A percentile compares a stretch with the other conserved stretches of the same genome.
These are phyloP conservation scores for Aureobasidium sp. DNA, from an alignment of 2,329 filamentous ascomycete species.

Conservation along the genomic window DNA sequence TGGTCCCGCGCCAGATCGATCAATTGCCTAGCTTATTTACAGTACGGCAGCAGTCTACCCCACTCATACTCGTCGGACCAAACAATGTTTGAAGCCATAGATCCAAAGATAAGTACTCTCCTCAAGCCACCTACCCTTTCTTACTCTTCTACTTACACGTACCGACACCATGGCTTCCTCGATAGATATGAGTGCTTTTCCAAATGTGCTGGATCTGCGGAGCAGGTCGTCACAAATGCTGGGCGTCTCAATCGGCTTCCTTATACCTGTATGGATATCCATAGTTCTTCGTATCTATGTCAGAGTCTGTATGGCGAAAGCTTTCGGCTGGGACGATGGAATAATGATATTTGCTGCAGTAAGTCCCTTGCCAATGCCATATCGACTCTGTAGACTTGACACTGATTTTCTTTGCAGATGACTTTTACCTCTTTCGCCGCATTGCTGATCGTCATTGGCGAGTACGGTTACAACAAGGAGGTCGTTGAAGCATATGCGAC, in stretches of 20 bases:
- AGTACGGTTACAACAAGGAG: neutral
- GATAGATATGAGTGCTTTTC: neutral
- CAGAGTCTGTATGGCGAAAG: constrained; percentile 9
- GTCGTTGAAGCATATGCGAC: neutral
- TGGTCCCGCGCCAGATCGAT: neutral
- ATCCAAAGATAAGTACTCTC: neutral
- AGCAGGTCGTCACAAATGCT: neutral
- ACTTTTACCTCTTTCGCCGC: neutral
- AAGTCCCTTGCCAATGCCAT: neutral
- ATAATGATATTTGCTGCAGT: constrained; percentile 14
- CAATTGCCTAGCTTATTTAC: neutral
- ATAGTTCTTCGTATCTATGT: constrained; percentile 14
- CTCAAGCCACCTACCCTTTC: neutral
- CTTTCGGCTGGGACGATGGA: constrained; percentile 17
- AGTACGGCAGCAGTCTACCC: neutral
- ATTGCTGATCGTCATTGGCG: neutral
- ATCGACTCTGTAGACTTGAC: neutral
- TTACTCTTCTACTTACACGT: neutral
- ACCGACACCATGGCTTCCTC: neutral
- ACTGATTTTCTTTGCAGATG: neutral
- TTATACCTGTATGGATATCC: constrained; percentile 12
- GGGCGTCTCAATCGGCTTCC: neutral
- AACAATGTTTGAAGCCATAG: neutral
- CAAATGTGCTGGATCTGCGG: neutral
- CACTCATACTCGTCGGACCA: neutral